A percentile compares a stretch with the other conserved stretches of the same genome.
These are phyloP conservation scores for Elsinoe batatas DNA, from an alignment of 2,329 filamentous ascomycete genomes.

Conservation along the genomic window DNA sequence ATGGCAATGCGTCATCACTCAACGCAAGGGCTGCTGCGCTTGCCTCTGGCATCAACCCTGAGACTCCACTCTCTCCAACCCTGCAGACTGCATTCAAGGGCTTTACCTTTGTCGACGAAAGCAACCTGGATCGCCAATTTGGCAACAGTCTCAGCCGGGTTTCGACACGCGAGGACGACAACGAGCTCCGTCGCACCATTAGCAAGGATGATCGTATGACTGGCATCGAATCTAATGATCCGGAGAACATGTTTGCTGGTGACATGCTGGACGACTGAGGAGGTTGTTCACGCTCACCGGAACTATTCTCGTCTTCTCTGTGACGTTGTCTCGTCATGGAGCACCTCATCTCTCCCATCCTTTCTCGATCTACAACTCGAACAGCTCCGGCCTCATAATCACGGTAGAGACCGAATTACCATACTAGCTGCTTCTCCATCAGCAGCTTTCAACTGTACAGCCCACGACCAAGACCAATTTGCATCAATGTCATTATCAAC, in stretches of 20 bases:
- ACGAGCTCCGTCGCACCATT: constrained; percentile 26
- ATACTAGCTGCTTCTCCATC: background rate
- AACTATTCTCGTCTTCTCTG: background rate
- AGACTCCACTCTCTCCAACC: constrained; percentile 84
- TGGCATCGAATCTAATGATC: constrained; percentile 38
- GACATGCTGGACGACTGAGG: constrained; percentile 30
- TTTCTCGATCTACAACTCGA: background rate
- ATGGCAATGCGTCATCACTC: constrained; percentile 70
- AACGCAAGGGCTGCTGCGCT: constrained; percentile 85
- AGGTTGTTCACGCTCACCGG: background rate
- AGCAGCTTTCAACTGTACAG: constrained; percentile 5
- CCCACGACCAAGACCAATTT: constrained; percentile 4
- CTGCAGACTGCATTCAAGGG: constrained; percentile 98
- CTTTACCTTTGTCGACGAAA: constrained; percentile 98
- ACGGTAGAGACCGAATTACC: background rate
- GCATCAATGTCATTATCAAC: constrained; percentile 6
- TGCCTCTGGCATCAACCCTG: constrained; percentile 68
- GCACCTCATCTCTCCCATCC: constrained; percentile 16
- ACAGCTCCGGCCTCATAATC: constrained; percentile 1
- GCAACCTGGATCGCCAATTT: constrained; percentile 53
- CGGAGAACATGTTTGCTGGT: constrained; percentile 39
- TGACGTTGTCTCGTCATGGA: background rate
- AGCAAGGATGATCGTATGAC: constrained; percentile 42
- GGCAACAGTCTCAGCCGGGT: constrained; percentile 27
- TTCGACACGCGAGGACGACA: constrained; percentile 26